Base-by-base conservation (phyloP, 306 rosid species). In the Acacia acuminata region DNA sequence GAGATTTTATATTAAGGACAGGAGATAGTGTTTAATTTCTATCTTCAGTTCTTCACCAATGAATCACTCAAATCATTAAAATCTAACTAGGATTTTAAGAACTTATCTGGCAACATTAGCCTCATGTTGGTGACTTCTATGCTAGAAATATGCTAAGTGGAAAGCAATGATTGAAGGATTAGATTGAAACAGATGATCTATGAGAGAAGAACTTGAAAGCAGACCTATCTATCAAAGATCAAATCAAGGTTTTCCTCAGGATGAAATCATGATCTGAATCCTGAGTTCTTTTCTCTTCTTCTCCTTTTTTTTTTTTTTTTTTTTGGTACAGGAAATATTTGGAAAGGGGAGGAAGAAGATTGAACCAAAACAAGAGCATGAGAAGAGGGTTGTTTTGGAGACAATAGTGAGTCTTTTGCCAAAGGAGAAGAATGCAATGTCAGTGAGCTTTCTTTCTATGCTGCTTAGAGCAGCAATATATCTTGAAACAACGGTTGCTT, bases 381-480 rank as follows among this genome's bases (percentile, higher is more conserved):
- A 96, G 60, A 92, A 92, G 88, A 89, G 99, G 71, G 91, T 92
- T 40, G 90, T 96, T 79, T 79, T 96, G 50, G 98, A 96, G 89
- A 92, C 94, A 75, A 63, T 92, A 53, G 99, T 91, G 87, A 92
- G 94, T 75, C 98, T 96, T 75, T 81, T 96, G 51, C 98, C 99
- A 30, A 87, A 87, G 87, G 99, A 91, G 86, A 90, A 87, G 81
- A 90, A 92, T 16, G 84, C 94, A 24, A 82, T 92, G 87, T 90
- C 99, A 15, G 96, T 96, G 48, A 92, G 98, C 84, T 93, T 92
- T 91, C 94, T 93, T 14, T 88, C 97, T 4, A 84, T 89, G 96
- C 87, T 94, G 80, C 96, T 96, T 47, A 89, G 96, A 1, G 93
- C 97, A 24, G 92, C 99, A 7, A 89, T 90, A 73, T 88, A 82